A percentile compares a stretch with the other conserved stretches of the same genome.
These are phyloP conservation scores for Candida sanyaensis DNA, from an alignment of 1,139 yeast species.

Conservation along the genomic window DNA sequence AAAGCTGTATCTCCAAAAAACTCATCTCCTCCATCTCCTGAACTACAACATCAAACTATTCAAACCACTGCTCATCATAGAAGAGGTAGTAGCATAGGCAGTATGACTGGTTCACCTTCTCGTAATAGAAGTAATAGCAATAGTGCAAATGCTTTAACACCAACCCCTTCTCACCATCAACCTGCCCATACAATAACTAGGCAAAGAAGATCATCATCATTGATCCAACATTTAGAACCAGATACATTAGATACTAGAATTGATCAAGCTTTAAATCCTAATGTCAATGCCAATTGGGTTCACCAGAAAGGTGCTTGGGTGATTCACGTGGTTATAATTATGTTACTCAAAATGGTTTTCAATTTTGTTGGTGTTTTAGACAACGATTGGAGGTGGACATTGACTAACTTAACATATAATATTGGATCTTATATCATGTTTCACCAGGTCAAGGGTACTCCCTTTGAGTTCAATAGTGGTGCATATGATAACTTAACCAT, in stretches of 20 bases:
- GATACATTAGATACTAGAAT: slow-evolving; percentile 90
- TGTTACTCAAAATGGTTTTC: slow-evolving; percentile 70
- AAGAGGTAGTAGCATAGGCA: slow-evolving; percentile 4
- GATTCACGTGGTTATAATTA: slow-evolving; percentile 81
- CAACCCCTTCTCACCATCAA: slow-evolving; percentile 30
- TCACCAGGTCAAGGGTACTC: slow-evolving; percentile 95
- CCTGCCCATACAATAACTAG: slow-evolving; percentile 32
- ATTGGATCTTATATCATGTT: slow-evolving; percentile 95
- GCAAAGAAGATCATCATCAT: slow-evolving; percentile 49
- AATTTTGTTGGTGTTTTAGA: slow-evolving; percentile 71
- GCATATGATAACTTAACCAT: slow-evolving; percentile 94
- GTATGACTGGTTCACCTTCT: slow-evolving; percentile 9
- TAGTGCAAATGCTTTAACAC: slow-evolving; percentile 18
- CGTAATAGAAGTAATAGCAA: slow-evolving; percentile 14
- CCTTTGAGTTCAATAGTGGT: slow-evolving; percentile 94
- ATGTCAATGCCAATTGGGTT: slow-evolving; percentile 95
- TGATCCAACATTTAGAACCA: slow-evolving; percentile 86
- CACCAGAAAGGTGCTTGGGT: slow-evolving; percentile 96
- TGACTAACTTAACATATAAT: slow-evolving; percentile 87
- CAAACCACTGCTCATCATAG: background rate
- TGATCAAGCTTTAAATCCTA: slow-evolving; percentile 87
- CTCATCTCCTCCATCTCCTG: background rate
- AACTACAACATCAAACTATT: background rate
- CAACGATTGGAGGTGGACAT: slow-evolving; percentile 89
- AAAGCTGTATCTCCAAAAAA: background rate